A percentile compares a stretch with the other conserved stretches of the same genome.
Evolutionary conservation across 176 grass and related monocot species (phyloP).

Genomic region (Poa pratensis): DNA sequence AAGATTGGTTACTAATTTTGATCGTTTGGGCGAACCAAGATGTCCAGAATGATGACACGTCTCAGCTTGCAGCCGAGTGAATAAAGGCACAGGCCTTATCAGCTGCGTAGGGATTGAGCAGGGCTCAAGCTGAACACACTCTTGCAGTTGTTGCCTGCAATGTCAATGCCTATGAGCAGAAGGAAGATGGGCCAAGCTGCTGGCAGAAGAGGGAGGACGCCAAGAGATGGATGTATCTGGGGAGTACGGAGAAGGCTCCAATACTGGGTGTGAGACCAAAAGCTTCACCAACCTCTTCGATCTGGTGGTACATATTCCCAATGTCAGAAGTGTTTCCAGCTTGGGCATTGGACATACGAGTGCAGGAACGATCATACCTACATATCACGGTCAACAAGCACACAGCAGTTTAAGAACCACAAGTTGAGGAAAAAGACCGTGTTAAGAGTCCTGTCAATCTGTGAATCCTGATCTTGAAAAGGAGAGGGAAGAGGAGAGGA

Average conservation of each 20-base stretch:
- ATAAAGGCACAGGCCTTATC: constrained; percentile 65
- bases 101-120: constrained; percentile 77
- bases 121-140: constrained; percentile 73
- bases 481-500: constrained; percentile 51
- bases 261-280: constrained; percentile 69
- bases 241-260: constrained; percentile 79
- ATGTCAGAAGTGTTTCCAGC: constrained; percentile 85
- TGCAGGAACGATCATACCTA: constrained; percentile 87
- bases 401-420: constrained; percentile 70
- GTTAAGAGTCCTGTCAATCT: constrained; percentile 51
- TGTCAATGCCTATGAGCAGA: constrained; percentile 86
- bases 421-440: constrained; percentile 62
- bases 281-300: constrained; percentile 40
- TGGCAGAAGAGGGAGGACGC: constrained; percentile 87
- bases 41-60: constrained; percentile 68
- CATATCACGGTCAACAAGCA: constrained; percentile 65
- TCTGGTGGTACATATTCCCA: constrained; percentile 46
- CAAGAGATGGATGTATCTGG: constrained; percentile 88
- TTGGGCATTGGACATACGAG: constrained; percentile 78
- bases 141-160: constrained; percentile 63
- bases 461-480: constrained; percentile 72
- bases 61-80: constrained; percentile 52
- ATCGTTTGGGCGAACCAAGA: constrained; percentile 32
- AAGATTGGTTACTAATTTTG: not conserved
- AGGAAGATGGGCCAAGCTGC: constrained; percentile 81